These are phyloP conservation scores for Xerophyta viscosa DNA, from an alignment of 106 monocot genomes.

Conservation along the genomic window DNA sequence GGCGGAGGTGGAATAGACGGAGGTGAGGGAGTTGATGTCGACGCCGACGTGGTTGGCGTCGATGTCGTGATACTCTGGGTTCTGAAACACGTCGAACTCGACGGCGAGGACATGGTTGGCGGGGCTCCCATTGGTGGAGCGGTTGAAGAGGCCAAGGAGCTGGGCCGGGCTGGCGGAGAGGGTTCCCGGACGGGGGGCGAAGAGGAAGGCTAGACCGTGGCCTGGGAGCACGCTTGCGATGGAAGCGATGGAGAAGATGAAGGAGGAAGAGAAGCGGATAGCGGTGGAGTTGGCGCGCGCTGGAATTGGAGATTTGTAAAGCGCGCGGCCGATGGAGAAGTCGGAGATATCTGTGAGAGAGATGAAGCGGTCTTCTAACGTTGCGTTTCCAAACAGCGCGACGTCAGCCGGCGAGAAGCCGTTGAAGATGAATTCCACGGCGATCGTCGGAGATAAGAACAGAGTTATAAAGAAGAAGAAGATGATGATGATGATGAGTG, in stretches of 20 bases:
- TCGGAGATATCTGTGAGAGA: constrained; percentile 9
- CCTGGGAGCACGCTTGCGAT: constrained; percentile 11
- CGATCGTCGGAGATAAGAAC: not conserved
- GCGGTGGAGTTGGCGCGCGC: not conserved
- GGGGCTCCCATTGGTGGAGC: constrained; percentile 9
- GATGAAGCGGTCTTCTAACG: constrained; percentile 13
- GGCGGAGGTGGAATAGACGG: constrained; percentile 15
- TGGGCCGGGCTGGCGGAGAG: constrained; percentile 14
- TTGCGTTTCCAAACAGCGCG: constrained; percentile 23
- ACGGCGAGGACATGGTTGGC: constrained; percentile 12
- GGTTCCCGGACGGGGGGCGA: constrained; percentile 20
- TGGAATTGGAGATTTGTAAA: not conserved
- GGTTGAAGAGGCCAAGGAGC: constrained; percentile 30
- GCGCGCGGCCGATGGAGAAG: constrained; percentile 32
- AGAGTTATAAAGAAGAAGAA: constrained; percentile 5
- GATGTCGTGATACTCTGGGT: constrained; percentile 13
- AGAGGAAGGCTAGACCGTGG: constrained; percentile 33
- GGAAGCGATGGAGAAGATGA: constrained; percentile 25
- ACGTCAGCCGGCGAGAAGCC: constrained; percentile 18
- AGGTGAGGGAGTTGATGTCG: constrained; percentile 18
- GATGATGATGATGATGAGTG: constrained; percentile 1
- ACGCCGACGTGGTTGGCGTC: constrained; percentile 14
- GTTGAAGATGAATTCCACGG: constrained; percentile 30
- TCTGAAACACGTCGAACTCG: constrained; percentile 21
- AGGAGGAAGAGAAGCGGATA: constrained; percentile 20